These are phyloP conservation scores for Penicillium sp. DNA, from an alignment of 2,329 filamentous ascomycete genomes.

Conservation along the genomic window DNA sequence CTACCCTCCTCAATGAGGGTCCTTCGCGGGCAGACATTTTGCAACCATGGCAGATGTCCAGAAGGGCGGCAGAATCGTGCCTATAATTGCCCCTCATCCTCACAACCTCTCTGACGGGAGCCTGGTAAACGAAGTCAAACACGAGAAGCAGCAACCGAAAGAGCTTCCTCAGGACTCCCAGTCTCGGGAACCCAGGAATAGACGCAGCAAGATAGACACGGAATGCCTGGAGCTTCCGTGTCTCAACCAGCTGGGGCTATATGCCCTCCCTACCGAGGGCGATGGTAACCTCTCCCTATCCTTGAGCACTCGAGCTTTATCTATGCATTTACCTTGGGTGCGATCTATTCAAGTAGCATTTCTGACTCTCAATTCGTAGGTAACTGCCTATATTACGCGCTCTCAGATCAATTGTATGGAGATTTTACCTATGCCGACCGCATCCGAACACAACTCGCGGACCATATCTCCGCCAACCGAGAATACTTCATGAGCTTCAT, in stretches of 20 bases:
- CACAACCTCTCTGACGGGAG: constrained; percentile 26
- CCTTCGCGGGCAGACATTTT: constrained; percentile 37
- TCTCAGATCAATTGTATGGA: constrained; percentile 70
- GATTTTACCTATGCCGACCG: constrained; percentile 60
- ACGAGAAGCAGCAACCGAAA: constrained; percentile 21
- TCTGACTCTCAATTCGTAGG: constrained; percentile 50
- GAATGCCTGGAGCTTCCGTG: constrained; percentile 45
- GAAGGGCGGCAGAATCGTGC: constrained; percentile 49
- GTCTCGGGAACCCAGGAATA: constrained; percentile 15
- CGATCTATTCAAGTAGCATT: constrained; percentile 6
- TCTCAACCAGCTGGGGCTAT: constrained; percentile 62
- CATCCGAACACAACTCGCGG: constrained; percentile 64
- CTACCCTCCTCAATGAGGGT: constrained; percentile 38
- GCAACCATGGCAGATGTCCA: constrained; percentile 45
- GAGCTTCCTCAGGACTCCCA: constrained; percentile 20
- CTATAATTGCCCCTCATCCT: constrained; percentile 42
- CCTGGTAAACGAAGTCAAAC: constrained; percentile 20
- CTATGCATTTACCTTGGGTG: constrained; percentile 9
- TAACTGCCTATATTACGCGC: constrained; percentile 72
- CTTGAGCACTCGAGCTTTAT: constrained; percentile 18
- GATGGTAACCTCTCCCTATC: constrained; percentile 58
- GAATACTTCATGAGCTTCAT: constrained; percentile 70
- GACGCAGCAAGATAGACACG: constrained; percentile 27
- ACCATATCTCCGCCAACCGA: constrained; percentile 65
- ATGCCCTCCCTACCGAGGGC: constrained; percentile 63